Conservation (phyloP, 2,329 filamentous ascomycete species). For the Alternaria atra region DNA sequence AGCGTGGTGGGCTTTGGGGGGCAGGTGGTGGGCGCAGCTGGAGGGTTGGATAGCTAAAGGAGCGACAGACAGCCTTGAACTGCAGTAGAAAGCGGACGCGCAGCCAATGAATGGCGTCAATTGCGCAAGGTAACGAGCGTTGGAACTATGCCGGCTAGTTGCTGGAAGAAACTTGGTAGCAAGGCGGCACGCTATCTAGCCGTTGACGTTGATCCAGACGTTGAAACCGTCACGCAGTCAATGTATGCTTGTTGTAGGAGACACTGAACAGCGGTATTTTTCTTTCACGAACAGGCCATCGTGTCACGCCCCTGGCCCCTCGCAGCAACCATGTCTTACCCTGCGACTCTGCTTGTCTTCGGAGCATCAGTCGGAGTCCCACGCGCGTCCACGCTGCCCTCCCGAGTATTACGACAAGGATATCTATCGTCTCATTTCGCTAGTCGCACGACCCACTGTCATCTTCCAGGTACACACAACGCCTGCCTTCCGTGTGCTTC, state of each 20-base stretch:
- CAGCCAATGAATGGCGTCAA: constrained; percentile 25
- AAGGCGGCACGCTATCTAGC: constrained; percentile 11
- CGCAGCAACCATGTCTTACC: constrained; percentile 2
- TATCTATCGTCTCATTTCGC: constrained; percentile 18
- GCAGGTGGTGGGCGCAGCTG: constrained; percentile 13
- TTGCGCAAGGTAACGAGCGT: constrained; percentile 20
- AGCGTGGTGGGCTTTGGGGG: constrained; percentile 13
- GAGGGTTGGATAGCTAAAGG: constrained; percentile 15
- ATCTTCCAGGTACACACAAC: constrained; percentile 7
- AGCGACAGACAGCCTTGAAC: constrained; percentile 4
- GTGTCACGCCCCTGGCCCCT: constrained; percentile 6
- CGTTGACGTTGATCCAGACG: constrained; percentile 5
- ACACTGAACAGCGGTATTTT: not conserved
- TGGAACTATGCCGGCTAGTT: constrained; percentile 14
- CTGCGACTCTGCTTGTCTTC: not conserved
- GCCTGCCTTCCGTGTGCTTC: not conserved
- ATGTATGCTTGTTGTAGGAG: constrained; percentile 1
- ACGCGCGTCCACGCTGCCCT: not conserved
- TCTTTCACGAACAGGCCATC: not conserved
- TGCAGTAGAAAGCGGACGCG: constrained; percentile 11
- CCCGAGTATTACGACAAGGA: constrained; percentile 7
- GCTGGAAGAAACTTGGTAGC: constrained; percentile 20
- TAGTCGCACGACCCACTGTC: constrained; percentile 6
- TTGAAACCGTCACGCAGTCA: not conserved
- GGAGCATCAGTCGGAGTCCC: constrained; percentile 3